Evolutionary conservation across 768 basidiomycete species (phyloP).

Genomic region (Phanerochaete sordida): DNA sequence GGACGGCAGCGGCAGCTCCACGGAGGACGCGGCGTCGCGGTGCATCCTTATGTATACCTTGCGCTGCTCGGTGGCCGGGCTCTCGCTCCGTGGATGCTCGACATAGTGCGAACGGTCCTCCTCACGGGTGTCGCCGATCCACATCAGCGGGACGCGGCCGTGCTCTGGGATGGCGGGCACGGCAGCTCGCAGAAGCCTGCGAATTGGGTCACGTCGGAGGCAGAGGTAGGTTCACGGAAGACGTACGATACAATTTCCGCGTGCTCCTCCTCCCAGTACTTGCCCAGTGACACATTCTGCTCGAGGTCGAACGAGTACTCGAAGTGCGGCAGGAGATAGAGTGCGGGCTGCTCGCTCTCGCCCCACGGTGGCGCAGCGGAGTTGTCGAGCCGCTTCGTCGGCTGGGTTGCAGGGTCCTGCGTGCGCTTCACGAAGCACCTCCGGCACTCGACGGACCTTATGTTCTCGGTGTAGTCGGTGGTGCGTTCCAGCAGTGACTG

Average conservation of each 20-base stretch:
- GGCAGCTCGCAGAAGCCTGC: background rate
- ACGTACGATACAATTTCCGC: background rate
- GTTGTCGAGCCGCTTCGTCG: background rate
- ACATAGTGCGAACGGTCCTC: background rate
- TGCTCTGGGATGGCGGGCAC: background rate
- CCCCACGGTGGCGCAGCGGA: background rate
- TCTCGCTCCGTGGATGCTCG: background rate
- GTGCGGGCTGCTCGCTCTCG: background rate
- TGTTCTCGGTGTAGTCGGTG: background rate
- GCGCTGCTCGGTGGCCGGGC: background rate
- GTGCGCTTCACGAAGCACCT: background rate
- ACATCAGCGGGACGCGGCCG: background rate
- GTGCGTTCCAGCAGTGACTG: no score
- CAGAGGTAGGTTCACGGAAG: background rate
- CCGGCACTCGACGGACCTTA: background rate
- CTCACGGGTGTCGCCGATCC: background rate
- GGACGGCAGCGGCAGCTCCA: background rate
- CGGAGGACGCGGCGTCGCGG: background rate
- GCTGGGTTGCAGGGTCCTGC: background rate
- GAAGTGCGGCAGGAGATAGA: conserved; percentile 6
- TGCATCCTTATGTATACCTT: background rate
- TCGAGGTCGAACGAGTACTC: conserved; percentile 3
- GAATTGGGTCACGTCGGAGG: background rate
- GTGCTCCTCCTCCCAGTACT: background rate
- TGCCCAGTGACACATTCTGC: background rate